Base-by-base conservation (phyloP, 2,329 filamentous ascomycete genomes). In the Taxawa tesnikishii region DNA sequence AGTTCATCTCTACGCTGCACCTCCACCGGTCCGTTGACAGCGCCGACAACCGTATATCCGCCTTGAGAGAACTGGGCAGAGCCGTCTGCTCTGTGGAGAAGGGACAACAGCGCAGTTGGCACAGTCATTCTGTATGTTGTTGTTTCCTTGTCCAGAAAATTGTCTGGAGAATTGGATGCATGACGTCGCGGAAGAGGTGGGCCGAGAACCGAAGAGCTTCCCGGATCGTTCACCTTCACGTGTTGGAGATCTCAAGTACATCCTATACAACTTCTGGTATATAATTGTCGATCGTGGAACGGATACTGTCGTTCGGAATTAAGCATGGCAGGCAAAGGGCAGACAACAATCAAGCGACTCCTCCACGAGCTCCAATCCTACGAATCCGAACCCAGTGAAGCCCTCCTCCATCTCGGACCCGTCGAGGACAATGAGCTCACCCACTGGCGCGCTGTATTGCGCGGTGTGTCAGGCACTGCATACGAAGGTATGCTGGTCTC, bases 1-100 rank as follows among this genome's bases (percentile, higher is more conserved):
- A 90, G 74, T 55, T 96, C 84, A 52, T 98, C 88, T 47, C 83
- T 75, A 48, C 87, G 74, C 45, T 77, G 75, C 11, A 88, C 83
- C 62, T 98, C 90, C 44, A 96, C 74, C 11, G 90, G 90, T 1
- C 88, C 90, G 58, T 94, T 96, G 43, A 93, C 84, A 10, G 83
- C 79, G 34, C 80, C 82, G 33, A 92, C 73, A 42, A 96, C 71
- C 27, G 77, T 79, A 57, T 85, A 93, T 29, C 84, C 82, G 36
- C 73, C 67, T 46, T 77, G 69, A 2, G 79, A 74, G 53, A 83
- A 85, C 7, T 74, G 79, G 8, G 81, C 81, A 29, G 84, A 92
- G 39, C 83, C 83, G 53, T 92, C 83, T 15, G 82, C 71, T 39
- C 77, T 78, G 38, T 73, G 67, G 3, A 92, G 67, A 36, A 59